These are phyloP conservation scores for Tricharina praecox DNA, from an alignment of 495 filamentous ascomycete species.

Conservation along the genomic window DNA sequence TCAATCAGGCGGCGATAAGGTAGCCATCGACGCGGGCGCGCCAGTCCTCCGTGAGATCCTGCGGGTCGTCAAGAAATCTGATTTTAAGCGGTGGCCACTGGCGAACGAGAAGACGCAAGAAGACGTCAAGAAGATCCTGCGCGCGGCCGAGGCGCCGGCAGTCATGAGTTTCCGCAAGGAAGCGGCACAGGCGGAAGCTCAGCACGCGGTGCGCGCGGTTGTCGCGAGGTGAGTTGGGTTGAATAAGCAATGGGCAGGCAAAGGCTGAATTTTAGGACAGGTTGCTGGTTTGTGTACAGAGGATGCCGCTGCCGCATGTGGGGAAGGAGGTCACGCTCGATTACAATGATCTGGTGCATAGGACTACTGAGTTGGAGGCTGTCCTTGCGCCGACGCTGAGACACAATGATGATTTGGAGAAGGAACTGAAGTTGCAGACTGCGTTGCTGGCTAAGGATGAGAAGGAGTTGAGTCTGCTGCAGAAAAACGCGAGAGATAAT, in stretches of 20 bases:
- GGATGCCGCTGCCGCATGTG: conserved; percentile 17
- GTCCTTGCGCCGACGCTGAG: conserved; percentile 19
- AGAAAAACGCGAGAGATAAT: conserved; percentile 18
- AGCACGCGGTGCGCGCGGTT: conserved; percentile 9
- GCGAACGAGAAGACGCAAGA: conserved; percentile 10
- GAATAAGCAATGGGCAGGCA: background rate
- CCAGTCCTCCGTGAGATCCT: conserved; percentile 2
- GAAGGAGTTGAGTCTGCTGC: conserved; percentile 10
- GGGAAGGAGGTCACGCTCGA: conserved; percentile 18
- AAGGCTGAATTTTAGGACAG: conserved; percentile 4
- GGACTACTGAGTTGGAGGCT: conserved; percentile 18
- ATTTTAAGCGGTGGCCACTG: conserved; percentile 14
- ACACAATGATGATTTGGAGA: conserved; percentile 21
- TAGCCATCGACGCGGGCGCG: no score
- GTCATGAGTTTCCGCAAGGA: conserved; percentile 20
- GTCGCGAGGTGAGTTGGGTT: conserved; percentile 11
- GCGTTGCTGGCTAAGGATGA: conserved; percentile 14
- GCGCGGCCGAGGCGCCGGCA: conserved; percentile 16
- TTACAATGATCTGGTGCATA: conserved; percentile 19
- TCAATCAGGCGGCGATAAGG: no score
- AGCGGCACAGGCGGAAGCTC: conserved; percentile 14
- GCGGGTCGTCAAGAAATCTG: conserved; percentile 13
- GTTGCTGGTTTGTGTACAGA: conserved; percentile 10
- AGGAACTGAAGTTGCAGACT: conserved; percentile 16
- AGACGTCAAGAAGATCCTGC: conserved; percentile 17